A percentile compares a stretch with the other conserved stretches of the same genome.
These are phyloP conservation scores for Lizonia empirigonia DNA, from an alignment of 2,329 filamentous ascomycete genomes.

Conservation along the genomic window DNA sequence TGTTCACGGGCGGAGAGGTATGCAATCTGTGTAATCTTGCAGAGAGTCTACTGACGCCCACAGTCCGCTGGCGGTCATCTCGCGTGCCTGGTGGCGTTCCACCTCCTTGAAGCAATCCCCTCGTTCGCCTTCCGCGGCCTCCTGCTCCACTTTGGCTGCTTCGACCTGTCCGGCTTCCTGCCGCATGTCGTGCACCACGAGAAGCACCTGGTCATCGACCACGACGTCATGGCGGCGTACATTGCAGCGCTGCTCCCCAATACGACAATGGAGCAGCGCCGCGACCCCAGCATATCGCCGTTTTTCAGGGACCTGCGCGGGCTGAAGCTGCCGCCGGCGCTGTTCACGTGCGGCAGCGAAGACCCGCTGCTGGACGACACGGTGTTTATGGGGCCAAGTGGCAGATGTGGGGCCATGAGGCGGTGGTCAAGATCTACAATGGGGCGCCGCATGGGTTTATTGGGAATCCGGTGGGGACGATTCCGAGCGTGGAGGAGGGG, in stretches of 20 bases:
- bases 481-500: slow-evolving; percentile 46
- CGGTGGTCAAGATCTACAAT: slow-evolving; percentile 59
- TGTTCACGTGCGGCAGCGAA: slow-evolving; percentile 62
- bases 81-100: slow-evolving; percentile 53
- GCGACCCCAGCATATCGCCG: slow-evolving; percentile 56
- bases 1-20: slow-evolving; percentile 51
- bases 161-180: slow-evolving; percentile 54
- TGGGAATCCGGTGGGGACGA: slow-evolving; percentile 46
- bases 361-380: slow-evolving; percentile 61
- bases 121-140: slow-evolving; percentile 56
- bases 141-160: slow-evolving; percentile 60
- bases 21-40: rapidly evolving
- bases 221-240: slow-evolving; percentile 55
- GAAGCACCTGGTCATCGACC: slow-evolving; percentile 53
- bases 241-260: slow-evolving; percentile 54
- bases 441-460: slow-evolving; percentile 62
- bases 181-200: slow-evolving; percentile 49
- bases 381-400: slow-evolving; percentile 61
- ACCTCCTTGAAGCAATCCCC: slow-evolving; percentile 50
- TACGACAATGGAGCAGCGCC: slow-evolving; percentile 49
- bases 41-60: neutral
- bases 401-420: slow-evolving; percentile 57
- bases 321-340: slow-evolving; percentile 55
- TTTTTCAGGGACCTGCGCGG: slow-evolving; percentile 55
- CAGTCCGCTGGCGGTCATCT: slow-evolving; percentile 60